Evolutionary conservation across 441 rosid genomes (phyloP), one percentile per base, ranked within the genome.

Genomic region (Adansonia gregorii): DNA sequence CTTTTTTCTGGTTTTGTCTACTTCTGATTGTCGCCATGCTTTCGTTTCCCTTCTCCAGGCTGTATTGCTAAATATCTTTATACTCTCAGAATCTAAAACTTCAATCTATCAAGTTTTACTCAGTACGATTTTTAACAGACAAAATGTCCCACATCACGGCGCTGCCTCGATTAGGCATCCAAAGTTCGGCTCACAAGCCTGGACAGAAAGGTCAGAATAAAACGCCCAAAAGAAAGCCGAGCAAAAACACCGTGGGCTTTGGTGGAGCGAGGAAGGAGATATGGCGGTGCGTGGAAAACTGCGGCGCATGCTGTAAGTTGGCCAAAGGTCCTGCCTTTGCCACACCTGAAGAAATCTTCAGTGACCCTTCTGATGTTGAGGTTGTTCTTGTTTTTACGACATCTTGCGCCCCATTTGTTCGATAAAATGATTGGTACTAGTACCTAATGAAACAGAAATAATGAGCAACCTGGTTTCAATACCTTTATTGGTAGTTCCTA

Each of bases 261-360:
- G 81, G 85, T 5, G 48, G 63, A 15, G 73, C 75, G 79, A 82
- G 78, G 72, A 82, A 79, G 81, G 93, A 90, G 77, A 51, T 80
- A 4, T 94, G 98, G 97, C 68, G 86, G 48, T 94, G 98, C 83
- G 84, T 86, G 17, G 90, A 89, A 72, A 82, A 87, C 2, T 91
- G 97, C 64, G 97, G 97, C 39, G 97, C 98, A 8, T 93, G 97
- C 80, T 93, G 98, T 88, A 90, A 93, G 86, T 78, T 94, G 19
- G 94, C 82, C n/a, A 93, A 91, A 70, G 97, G 89, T 48, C 92
- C 94, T 3, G 80, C 88, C 68, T 92, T 92, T 27, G 80, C 86
- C 31, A 83, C 91, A 7, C 94, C 97, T 10, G 97, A 93, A 75
- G 97, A 94, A 75, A 89, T 91, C 79, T 91, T 93, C 81, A 82